These are phyloP conservation scores for Spirogloea muscicola DNA, from an alignment of 139 green algal genomes.

Conservation along the genomic window DNA sequence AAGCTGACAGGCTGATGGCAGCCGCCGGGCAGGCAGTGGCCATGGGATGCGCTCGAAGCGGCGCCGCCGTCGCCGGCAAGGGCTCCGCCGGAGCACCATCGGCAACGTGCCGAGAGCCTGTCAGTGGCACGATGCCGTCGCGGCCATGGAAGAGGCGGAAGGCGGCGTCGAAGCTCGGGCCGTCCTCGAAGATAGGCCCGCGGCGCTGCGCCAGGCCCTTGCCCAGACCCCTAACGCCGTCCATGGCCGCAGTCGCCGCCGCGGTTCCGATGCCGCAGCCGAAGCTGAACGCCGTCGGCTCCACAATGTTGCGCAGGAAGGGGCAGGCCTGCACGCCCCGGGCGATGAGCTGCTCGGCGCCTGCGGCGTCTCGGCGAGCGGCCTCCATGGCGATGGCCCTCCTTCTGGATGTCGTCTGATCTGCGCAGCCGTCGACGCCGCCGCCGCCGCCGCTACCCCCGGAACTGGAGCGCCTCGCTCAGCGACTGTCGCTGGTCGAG, in stretches of 20 bases:
- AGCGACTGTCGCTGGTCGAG: too few species aligned
- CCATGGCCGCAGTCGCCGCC: not conserved
- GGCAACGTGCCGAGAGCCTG: not conserved
- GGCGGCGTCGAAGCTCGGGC: constrained; percentile 5
- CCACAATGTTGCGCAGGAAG: constrained; percentile 38
- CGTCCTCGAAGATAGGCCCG: constrained; percentile 41
- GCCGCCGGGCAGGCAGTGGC: too few species aligned
- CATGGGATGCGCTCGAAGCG: not conserved
- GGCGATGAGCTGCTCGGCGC: constrained; percentile 3
- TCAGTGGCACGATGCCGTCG: constrained; percentile 21
- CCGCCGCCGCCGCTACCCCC: too few species aligned
- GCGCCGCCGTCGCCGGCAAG: not conserved
- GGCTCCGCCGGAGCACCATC: not conserved
- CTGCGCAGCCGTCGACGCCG: too few species aligned
- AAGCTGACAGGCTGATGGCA: constrained; percentile 28
- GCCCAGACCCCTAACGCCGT: too few species aligned
- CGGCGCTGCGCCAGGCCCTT: not conserved
- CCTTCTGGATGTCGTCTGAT: too few species aligned
- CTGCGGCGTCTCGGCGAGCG: too few species aligned
- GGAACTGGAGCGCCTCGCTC: too few species aligned
- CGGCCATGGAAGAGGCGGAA: constrained; percentile 42
- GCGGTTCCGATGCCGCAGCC: not conserved
- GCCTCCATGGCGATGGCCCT: too few species aligned
- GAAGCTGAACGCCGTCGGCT: constrained; percentile 28
- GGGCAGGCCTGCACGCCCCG: constrained; percentile 13